Conservation (phyloP, 441 rosid genomes). For the Aquilaria agallochum region DNA sequence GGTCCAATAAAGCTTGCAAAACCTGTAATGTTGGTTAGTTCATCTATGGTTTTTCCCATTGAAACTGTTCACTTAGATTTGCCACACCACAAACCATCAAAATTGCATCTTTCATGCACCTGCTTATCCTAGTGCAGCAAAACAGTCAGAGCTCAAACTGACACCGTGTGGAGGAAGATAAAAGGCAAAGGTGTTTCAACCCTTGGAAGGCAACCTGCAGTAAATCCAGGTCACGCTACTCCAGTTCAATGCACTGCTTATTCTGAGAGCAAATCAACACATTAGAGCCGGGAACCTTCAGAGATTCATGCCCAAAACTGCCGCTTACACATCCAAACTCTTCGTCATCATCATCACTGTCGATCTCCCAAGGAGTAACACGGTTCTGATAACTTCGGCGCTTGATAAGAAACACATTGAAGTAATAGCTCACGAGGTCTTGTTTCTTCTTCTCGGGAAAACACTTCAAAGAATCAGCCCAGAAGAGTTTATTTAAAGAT, state of each 20-base stretch:
- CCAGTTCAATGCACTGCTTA: slow-evolving; percentile 40
- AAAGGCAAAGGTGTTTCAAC: too few species aligned
- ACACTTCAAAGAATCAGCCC: slow-evolving; percentile 27
- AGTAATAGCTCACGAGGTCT: slow-evolving; percentile 50
- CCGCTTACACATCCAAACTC: slow-evolving; percentile 44
- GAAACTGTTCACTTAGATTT: too few species aligned
- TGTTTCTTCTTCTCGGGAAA: slow-evolving; percentile 37
- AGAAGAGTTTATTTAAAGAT: slow-evolving; percentile 22
- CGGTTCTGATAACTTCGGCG: slow-evolving; percentile 61
- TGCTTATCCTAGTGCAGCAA: too few species aligned
- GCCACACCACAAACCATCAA: too few species aligned
- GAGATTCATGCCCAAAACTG: slow-evolving; percentile 41
- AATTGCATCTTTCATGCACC: too few species aligned
- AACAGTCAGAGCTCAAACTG: too few species aligned
- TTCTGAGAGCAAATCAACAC: slow-evolving; percentile 48
- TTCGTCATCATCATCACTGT: slow-evolving; percentile 49
- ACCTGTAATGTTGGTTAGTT: too few species aligned
- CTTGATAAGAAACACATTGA: slow-evolving; percentile 44
- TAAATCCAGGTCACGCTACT: slow-evolving; percentile 10
- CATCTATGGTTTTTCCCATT: too few species aligned
- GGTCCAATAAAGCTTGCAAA: too few species aligned
- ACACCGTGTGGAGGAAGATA: too few species aligned
- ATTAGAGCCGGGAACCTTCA: slow-evolving; percentile 27
- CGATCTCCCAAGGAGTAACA: slow-evolving; percentile 39
- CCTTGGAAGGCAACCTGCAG: neutral